Evolutionary conservation across 805 yeast genomes (phyloP).

Genomic region (Candida anglica): DNA sequence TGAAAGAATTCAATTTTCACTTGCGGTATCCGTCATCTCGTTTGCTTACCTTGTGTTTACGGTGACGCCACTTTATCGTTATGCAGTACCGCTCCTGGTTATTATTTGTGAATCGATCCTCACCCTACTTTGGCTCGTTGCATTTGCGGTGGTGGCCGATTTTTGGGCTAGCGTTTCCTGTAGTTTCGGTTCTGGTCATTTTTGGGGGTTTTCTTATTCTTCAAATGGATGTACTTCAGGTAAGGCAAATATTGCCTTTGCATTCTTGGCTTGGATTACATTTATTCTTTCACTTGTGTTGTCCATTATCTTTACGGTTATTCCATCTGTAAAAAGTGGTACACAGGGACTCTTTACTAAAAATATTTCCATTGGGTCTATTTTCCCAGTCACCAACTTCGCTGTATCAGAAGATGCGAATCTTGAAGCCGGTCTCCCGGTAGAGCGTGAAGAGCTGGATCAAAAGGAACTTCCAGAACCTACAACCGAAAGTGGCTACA

Average conservation of each 20-base stretch:
- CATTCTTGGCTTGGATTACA: neutral
- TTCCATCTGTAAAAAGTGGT: neutral
- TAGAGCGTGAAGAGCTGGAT: too few species aligned
- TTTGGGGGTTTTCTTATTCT: neutral
- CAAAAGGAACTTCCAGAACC: too few species aligned
- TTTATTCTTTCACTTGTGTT: neutral
- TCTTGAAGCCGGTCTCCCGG: too few species aligned
- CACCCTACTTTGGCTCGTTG: neutral
- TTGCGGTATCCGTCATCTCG: neutral
- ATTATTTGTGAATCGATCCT: neutral
- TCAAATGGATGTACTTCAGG: neutral
- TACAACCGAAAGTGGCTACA: too few species aligned
- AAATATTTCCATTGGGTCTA: neutral
- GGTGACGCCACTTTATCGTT: neutral
- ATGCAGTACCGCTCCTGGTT: neutral
- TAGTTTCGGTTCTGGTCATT: neutral
- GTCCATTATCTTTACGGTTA: neutral
- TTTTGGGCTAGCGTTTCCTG: neutral
- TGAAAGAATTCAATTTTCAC: neutral
- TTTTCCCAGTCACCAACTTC: neutral
- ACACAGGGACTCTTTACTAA: neutral
- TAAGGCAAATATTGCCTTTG: constrained; percentile 1
- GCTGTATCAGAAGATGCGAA: too few species aligned
- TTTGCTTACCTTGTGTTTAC: neutral
- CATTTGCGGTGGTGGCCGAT: constrained; percentile 1